Evolutionary conservation across 2,329 filamentous ascomycete genomes (phyloP).

Genomic region (Beauveria caledonica): DNA sequence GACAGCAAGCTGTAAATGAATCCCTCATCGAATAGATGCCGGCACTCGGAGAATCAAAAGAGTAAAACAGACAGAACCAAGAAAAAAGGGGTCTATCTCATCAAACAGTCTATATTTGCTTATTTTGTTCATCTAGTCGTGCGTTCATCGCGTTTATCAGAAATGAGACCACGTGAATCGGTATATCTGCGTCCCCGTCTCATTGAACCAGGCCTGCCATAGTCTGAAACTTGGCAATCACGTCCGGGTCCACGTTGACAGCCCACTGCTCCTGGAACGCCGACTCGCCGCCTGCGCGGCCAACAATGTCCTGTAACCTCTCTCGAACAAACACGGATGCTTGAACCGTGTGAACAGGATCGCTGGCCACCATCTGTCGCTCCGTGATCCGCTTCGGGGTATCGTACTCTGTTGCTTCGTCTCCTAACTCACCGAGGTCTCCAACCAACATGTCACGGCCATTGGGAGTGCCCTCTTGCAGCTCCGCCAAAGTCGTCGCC

Average conservation of each 20-base stretch:
- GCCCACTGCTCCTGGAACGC: constrained; percentile 61
- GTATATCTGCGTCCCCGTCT: not conserved
- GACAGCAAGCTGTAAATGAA: constrained; percentile 43
- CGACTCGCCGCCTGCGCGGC: constrained; percentile 53
- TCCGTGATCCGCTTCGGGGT: constrained; percentile 47
- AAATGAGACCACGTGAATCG: constrained; percentile 10
- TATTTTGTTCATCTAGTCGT: not conserved
- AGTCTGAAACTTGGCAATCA: constrained; percentile 53
- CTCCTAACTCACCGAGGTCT: constrained; percentile 27
- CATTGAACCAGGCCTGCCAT: constrained; percentile 20
- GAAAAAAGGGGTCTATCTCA: not conserved
- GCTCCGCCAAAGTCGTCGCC: constrained; percentile 60
- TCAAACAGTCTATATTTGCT: constrained; percentile 1
- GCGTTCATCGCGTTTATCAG: not conserved
- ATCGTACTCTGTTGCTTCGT: constrained; percentile 41
- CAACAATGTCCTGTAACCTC: constrained; percentile 51
- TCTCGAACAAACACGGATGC: constrained; percentile 56
- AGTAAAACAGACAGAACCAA: not conserved
- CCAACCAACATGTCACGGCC: constrained; percentile 42
- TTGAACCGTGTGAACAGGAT: constrained; percentile 61
- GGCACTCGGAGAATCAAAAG: not conserved
- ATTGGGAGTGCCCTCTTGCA: constrained; percentile 51
- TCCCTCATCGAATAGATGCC: not conserved
- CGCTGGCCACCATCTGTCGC: constrained; percentile 44
- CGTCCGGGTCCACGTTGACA: constrained; percentile 66